Evolutionary conservation across 306 rosid genomes (phyloP).

Genomic region (Cicer chorassanicum): DNA sequence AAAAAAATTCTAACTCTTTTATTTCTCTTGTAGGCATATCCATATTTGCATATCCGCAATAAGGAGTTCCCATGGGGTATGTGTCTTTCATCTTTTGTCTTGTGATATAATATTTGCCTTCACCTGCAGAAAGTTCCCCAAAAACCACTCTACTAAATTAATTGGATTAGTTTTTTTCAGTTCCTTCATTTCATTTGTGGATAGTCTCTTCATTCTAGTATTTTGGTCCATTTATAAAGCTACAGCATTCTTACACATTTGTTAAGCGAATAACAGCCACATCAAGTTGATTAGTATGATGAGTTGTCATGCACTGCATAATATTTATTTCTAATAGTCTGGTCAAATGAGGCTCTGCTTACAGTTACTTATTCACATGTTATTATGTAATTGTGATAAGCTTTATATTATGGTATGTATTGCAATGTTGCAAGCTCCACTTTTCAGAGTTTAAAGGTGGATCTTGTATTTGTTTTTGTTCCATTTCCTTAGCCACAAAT

Average conservation of each 20-base stretch:
- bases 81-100: constrained; percentile 38
- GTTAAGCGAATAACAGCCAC: not conserved
- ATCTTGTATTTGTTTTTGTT: not conserved
- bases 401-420: not conserved
- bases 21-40: constrained; percentile 48
- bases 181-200: constrained; percentile 7
- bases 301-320: not conserved
- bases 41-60: constrained; percentile 81
- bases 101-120: constrained; percentile 39
- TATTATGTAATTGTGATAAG: not conserved
- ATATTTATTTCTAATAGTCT: constrained; percentile 16
- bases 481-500: not conserved
- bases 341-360: not conserved
- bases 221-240: not conserved
- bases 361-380: constrained; percentile 16
- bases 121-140: not conserved
- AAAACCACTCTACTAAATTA: constrained; percentile 1
- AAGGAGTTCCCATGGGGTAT: constrained; percentile 99
- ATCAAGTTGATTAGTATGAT: constrained; percentile 20
- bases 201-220: not conserved
- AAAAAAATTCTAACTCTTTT: constrained; percentile 16
- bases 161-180: not conserved
- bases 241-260: constrained; percentile 1
- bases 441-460: constrained; percentile 11
- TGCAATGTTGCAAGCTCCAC: not conserved